These are phyloP conservation scores for Whalleya microplaca DNA, from an alignment of 2,329 filamentous ascomycete species.

Conservation along the genomic window DNA sequence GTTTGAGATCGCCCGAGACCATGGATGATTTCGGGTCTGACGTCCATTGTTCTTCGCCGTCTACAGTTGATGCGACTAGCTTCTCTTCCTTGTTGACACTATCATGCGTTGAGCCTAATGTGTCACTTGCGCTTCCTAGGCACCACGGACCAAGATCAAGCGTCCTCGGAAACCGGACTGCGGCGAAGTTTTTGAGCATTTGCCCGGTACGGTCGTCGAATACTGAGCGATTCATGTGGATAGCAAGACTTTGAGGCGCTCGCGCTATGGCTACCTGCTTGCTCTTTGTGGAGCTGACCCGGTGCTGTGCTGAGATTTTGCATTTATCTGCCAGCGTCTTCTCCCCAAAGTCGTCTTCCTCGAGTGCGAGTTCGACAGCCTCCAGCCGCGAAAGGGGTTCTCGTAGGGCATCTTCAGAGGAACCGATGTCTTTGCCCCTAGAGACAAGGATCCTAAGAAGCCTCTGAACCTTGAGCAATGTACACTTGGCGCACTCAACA, in stretches of 20 bases:
- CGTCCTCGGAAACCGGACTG: conserved; percentile 73
- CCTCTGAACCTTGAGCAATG: conserved; percentile 63
- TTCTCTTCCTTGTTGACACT: conserved; percentile 30
- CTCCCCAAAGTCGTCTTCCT: conserved; percentile 79
- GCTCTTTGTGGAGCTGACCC: conserved; percentile 80
- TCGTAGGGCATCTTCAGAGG: conserved; percentile 54
- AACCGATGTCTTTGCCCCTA: conserved; percentile 39
- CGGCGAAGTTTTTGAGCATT: conserved; percentile 81
- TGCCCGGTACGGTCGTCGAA: conserved; percentile 83
- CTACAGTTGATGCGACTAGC: conserved; percentile 27
- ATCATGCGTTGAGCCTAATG: conserved; percentile 5
- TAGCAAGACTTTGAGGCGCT: conserved; percentile 76
- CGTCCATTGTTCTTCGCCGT: conserved; percentile 67
- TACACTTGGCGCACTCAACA: conserved; percentile 91
- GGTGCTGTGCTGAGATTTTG: conserved; percentile 67
- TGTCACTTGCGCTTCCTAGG: conserved; percentile 61
- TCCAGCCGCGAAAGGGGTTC: conserved; percentile 60
- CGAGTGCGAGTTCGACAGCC: conserved; percentile 71
- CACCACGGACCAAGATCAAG: conserved; percentile 87
- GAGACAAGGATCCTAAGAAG: conserved; percentile 53
- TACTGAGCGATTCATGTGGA: conserved; percentile 90
- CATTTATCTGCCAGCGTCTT: conserved; percentile 65
- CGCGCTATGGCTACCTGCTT: conserved; percentile 86
- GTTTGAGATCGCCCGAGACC: conserved; percentile 60
- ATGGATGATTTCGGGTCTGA: conserved; percentile 72